phyloP scores from a whole-genome alignment of 768 basidiomycete genomes.

The Lepiota venenata region DNA sequence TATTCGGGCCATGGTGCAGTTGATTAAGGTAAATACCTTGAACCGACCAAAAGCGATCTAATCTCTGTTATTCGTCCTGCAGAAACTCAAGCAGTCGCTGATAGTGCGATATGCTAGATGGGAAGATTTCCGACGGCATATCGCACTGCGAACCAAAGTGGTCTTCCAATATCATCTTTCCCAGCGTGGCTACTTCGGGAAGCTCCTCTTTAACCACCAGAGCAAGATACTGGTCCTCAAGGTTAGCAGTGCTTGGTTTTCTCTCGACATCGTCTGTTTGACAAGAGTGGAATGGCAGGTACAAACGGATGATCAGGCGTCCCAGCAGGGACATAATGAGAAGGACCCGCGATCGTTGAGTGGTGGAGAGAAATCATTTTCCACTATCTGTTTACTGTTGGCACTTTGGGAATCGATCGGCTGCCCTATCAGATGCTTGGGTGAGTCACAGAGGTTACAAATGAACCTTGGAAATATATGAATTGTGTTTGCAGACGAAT shows the following conservation, averaged over 20 bases:
- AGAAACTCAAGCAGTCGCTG: slow-evolving; percentile 72
- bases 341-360: slow-evolving; percentile 86
- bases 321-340: slow-evolving; percentile 59
- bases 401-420: slow-evolving; percentile 95
- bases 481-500: slow-evolving; percentile 63
- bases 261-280: background rate
- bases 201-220: slow-evolving; percentile 82
- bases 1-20: slow-evolving; percentile 54
- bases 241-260: slow-evolving; percentile 27
- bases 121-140: slow-evolving; percentile 86
- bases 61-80: background rate
- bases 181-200: slow-evolving; percentile 86
- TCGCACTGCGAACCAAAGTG: slow-evolving; percentile 82
- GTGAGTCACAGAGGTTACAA: slow-evolving; percentile 33
- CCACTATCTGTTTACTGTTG: slow-evolving; percentile 91
- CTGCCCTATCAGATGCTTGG: slow-evolving; percentile 90
- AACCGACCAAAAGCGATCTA: background rate
- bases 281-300: slow-evolving; percentile 40
- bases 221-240: slow-evolving; percentile 61
- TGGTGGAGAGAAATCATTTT: slow-evolving; percentile 96
- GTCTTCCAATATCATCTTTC: slow-evolving; percentile 82
- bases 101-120: slow-evolving; percentile 66
- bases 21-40: slow-evolving; percentile 60
- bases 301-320: slow-evolving; percentile 74
- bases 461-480: background rate